Conservation (phyloP, 257 asterid genomes). For the Fraxinus anomala region DNA sequence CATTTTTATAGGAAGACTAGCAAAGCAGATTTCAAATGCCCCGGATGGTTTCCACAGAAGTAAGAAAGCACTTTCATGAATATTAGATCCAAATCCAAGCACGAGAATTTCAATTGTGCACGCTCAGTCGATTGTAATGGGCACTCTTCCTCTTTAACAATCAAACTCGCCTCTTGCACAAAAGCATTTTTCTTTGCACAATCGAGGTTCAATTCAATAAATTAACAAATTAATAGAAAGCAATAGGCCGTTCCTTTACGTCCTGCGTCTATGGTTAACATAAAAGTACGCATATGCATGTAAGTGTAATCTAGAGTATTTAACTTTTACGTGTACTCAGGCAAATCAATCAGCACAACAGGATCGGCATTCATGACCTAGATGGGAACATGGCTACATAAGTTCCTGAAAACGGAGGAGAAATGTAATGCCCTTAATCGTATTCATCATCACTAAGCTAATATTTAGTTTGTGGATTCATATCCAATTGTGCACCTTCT, state of each 20-base stretch:
- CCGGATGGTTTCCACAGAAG: not conserved
- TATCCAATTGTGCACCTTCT: too few species aligned
- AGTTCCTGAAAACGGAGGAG: too few species aligned
- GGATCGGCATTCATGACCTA: not conserved
- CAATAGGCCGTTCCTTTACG: not conserved
- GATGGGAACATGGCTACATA: too few species aligned
- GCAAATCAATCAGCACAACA: not conserved
- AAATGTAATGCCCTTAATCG: too few species aligned
- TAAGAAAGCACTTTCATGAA: not conserved
- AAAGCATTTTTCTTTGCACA: not conserved
- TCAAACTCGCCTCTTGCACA: not conserved
- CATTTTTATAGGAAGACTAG: not conserved
- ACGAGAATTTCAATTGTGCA: not conserved
- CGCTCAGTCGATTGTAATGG: not conserved
- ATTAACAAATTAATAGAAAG: not conserved
- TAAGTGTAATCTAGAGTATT: not conserved
- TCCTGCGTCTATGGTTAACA: not conserved
- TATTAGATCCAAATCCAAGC: not conserved
- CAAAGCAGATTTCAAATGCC: not conserved
- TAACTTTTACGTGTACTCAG: not conserved
- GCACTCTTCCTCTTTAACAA: not conserved
- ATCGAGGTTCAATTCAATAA: not conserved
- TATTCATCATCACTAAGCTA: too few species aligned
- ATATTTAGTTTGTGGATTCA: too few species aligned
- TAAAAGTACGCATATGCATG: not conserved